A percentile compares a stretch with the other conserved stretches of the same genome.
Evolutionary conservation across 2,329 filamentous ascomycete species (phyloP).

Genomic region (Neocatenulostroma microsporum): DNA sequence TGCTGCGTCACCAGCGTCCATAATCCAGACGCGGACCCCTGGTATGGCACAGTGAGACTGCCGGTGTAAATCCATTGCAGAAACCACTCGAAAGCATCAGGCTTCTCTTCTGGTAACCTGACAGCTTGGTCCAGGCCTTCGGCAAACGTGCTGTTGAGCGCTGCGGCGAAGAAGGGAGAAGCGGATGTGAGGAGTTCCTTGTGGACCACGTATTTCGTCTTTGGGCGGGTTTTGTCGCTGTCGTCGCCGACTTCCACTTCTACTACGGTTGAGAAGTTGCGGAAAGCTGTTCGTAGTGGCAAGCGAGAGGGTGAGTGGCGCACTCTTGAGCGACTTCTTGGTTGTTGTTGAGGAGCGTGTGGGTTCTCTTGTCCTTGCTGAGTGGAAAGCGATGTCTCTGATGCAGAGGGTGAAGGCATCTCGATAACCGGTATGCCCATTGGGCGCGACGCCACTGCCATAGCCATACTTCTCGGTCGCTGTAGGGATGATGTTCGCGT

Average conservation of each 20-base stretch:
- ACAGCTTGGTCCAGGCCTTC: constrained; percentile 39
- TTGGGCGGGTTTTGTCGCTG: constrained; percentile 17
- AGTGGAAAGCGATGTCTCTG: constrained; percentile 19
- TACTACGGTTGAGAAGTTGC: constrained; percentile 35
- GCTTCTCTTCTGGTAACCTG: constrained; percentile 37
- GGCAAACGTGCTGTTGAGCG: constrained; percentile 40
- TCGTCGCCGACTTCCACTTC: constrained; percentile 33
- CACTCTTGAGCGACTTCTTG: constrained; percentile 6
- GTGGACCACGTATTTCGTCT: constrained; percentile 40
- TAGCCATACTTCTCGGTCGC: constrained; percentile 16
- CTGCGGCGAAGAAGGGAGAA: constrained; percentile 46
- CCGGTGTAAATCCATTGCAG: constrained; percentile 45
- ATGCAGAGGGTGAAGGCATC: constrained; percentile 22
- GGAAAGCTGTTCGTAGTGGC: constrained; percentile 31
- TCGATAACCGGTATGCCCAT: constrained; percentile 20
- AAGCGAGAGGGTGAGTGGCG: constrained; percentile 23
- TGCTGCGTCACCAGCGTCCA: constrained; percentile 4
- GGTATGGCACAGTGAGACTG: constrained; percentile 23
- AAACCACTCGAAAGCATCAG: constrained; percentile 43
- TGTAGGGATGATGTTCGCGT: constrained; percentile 12
- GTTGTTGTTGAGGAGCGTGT: constrained; percentile 8
- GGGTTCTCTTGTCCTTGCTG: constrained; percentile 14
- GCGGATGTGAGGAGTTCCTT: constrained; percentile 40
- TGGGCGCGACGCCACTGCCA: constrained; percentile 14
- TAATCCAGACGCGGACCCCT: neutral